Evolutionary conservation across 2,329 filamentous ascomycete genomes (phyloP).

Genomic region (Colletotrichum tanaceti): DNA sequence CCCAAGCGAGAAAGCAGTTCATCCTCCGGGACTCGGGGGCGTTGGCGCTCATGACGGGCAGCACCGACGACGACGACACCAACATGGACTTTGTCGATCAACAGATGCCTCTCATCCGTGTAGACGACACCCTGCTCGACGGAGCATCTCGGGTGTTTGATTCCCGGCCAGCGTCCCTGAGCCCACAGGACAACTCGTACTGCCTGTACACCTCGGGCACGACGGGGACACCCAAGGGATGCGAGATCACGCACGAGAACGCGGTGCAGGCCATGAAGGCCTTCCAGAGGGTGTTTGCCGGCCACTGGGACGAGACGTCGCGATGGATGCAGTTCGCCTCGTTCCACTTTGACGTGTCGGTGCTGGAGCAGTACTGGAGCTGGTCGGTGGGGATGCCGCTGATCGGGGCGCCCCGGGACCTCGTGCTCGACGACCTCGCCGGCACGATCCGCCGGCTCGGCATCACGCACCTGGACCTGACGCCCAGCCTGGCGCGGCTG

Average conservation of each 20-base stretch:
- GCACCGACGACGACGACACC: conserved; percentile 46
- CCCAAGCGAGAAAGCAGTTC: conserved; percentile 78
- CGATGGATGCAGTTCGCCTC: conserved; percentile 94
- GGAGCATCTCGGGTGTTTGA: conserved; percentile 43
- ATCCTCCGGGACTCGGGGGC: conserved; percentile 80
- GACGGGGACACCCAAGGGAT: conserved; percentile 88
- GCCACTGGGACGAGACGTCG: conserved; percentile 78
- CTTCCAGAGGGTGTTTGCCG: conserved; percentile 81
- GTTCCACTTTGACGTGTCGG: conserved; percentile 93
- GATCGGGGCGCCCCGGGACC: conserved; percentile 82
- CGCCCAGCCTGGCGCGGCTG: conserved; percentile 84
- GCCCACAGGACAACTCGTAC: conserved; percentile 73
- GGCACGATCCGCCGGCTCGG: conserved; percentile 75
- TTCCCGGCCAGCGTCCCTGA: conserved; percentile 43
- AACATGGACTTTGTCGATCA: conserved; percentile 52
- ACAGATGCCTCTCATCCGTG: conserved; percentile 49
- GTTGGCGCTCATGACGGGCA: conserved; percentile 70
- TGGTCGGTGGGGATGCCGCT: conserved; percentile 92
- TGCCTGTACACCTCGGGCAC: conserved; percentile 91
- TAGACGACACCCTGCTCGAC: conserved; percentile 49
- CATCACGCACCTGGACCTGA: conserved; percentile 93
- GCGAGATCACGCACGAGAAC: conserved; percentile 89
- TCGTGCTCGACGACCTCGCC: conserved; percentile 86
- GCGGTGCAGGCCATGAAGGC: conserved; percentile 89
- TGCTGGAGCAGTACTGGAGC: conserved; percentile 94